phyloP scores from a whole-genome alignment of 306 rosid genomes.

The Medicago ruthenica region DNA sequence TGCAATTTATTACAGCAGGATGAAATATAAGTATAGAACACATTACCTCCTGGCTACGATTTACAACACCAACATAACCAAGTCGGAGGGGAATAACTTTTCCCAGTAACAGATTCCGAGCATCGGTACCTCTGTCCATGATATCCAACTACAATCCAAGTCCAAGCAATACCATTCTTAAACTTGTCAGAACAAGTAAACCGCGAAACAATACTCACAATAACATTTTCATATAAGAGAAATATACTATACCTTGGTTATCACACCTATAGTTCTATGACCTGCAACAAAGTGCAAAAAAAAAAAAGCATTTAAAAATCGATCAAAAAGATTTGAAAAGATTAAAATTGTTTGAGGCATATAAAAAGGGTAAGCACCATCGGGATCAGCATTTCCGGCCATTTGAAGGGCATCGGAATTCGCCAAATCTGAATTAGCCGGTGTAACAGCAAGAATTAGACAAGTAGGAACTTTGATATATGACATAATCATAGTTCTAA shows the following conservation, averaged over 20 bases:
- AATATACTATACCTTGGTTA: conserved; percentile 75
- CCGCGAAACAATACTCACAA: conserved; percentile 24
- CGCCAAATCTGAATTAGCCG: conserved; percentile 97
- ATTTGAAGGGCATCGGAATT: conserved; percentile 99
- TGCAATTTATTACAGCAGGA: conserved; percentile 8
- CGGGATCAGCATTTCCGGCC: conserved; percentile 98
- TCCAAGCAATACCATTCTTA: conserved; percentile 28
- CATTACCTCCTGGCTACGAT: conserved; percentile 96
- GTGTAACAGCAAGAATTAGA: conserved; percentile 91
- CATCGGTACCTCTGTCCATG: conserved; percentile 99
- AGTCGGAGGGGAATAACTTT: conserved; percentile 89
- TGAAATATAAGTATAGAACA: neutral
- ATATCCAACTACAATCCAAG: conserved; percentile 75
- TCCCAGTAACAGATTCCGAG: conserved; percentile 88
- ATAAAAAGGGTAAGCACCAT: conserved; percentile 58
- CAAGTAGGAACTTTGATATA: conserved; percentile 82
- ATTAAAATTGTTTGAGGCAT: conserved; percentile 13
- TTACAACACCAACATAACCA: conserved; percentile 94
- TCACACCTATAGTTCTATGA: conserved; percentile 89
- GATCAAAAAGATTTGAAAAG: conserved; percentile 7
- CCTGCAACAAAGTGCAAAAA: conserved; percentile 54
- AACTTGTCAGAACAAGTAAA: conserved; percentile 44
- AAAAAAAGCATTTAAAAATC: conserved; percentile 1
- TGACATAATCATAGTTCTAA: conserved; percentile 96
- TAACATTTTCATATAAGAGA: neutral